Evolutionary conservation across 176 grass and related monocot genomes (phyloP).

Genomic region (Microstegium vimineum): DNA sequence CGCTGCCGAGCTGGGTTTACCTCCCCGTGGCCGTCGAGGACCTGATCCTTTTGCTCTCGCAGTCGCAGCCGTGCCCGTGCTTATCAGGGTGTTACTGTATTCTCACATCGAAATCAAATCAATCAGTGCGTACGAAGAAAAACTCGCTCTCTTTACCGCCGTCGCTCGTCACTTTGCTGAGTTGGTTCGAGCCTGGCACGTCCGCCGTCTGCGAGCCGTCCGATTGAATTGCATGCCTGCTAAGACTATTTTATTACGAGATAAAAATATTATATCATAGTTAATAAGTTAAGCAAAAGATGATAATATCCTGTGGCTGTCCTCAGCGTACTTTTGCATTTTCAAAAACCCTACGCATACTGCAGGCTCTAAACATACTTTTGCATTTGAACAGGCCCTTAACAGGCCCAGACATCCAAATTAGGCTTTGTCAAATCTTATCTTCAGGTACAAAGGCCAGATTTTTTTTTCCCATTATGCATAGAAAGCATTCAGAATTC

Average conservation of each 20-base stretch:
- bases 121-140: background rate
- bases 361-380: too few species aligned
- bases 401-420: background rate
- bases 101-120: background rate
- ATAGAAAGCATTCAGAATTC: background rate
- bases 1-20: background rate
- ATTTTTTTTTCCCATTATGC: background rate
- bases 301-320: too few species aligned
- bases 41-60: background rate
- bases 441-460: background rate
- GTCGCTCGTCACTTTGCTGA: background rate
- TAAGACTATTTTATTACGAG: too few species aligned
- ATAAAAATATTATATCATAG: too few species aligned
- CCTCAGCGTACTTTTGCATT: too few species aligned
- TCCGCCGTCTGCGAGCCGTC: background rate
- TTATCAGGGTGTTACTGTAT: background rate
- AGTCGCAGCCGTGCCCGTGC: too few species aligned
- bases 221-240: background rate
- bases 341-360: background rate
- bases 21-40: background rate
- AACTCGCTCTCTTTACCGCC: background rate
- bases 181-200: background rate
- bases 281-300: too few species aligned
- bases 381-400: background rate
- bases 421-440: background rate